These are phyloP conservation scores for Onygena corvina DNA, from an alignment of 2,329 filamentous ascomycete species.

Conservation along the genomic window DNA sequence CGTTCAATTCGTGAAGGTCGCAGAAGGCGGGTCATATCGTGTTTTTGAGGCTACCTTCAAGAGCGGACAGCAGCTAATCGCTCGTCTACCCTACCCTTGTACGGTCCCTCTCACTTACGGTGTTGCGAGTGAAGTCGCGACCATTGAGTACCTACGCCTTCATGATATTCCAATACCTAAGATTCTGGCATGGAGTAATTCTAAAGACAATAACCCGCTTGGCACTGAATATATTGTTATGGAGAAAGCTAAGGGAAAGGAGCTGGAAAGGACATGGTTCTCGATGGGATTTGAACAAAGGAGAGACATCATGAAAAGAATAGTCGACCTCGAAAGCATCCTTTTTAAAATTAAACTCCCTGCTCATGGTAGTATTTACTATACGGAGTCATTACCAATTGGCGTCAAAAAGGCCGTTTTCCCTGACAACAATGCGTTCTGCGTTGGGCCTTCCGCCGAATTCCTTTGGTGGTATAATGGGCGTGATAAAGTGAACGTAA, in stretches of 20 bases:
- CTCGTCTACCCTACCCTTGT: slow-evolving; percentile 25
- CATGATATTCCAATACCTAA: slow-evolving; percentile 21
- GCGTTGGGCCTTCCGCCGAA: slow-evolving; percentile 16
- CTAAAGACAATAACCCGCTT: slow-evolving; percentile 16
- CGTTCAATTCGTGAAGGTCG: slow-evolving; percentile 22
- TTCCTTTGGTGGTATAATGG: slow-evolving; percentile 16
- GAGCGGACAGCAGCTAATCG: slow-evolving; percentile 22
- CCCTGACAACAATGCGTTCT: slow-evolving; percentile 9
- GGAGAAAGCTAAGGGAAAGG: slow-evolving; percentile 20
- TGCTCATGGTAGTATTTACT: slow-evolving; percentile 17
- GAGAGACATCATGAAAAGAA: slow-evolving; percentile 15
- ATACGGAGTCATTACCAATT: slow-evolving; percentile 6
- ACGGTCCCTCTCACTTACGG: slow-evolving; percentile 19
- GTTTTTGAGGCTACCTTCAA: slow-evolving; percentile 23
- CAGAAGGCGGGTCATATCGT: slow-evolving; percentile 29
- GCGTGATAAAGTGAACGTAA: slow-evolving; percentile 10
- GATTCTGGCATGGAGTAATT: slow-evolving; percentile 18
- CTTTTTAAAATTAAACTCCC: slow-evolving; percentile 16
- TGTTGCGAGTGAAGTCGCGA: slow-evolving; percentile 28
- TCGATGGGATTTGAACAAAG: slow-evolving; percentile 18
- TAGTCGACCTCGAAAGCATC: slow-evolving; percentile 17
- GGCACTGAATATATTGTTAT: slow-evolving; percentile 25
- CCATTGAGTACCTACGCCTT: slow-evolving; percentile 22
- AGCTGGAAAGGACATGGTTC: slow-evolving; percentile 17
- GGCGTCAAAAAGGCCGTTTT: neutral